Base-by-base conservation (phyloP, 306 rosid genomes). In the Senna siamea region DNA sequence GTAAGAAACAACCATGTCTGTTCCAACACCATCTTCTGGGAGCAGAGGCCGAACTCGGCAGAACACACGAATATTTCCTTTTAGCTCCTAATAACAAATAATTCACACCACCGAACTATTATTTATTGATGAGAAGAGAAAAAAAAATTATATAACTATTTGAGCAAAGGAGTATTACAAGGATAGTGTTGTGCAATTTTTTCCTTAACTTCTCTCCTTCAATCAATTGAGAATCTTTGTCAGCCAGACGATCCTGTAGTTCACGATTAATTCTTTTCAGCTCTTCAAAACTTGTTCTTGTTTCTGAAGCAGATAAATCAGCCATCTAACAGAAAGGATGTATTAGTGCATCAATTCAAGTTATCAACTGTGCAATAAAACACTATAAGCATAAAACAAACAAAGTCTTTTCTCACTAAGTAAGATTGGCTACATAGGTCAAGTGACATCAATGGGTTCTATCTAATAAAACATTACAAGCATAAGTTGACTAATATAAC, bases 1-100 rank as follows among this genome's bases (percentile, higher is more conserved):
- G 81, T 83, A 95, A 52, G 98, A 85, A 67, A 95, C 73, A 28
- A 82, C 90, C 55, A 85, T 69, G 30, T 92, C 89, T 1, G 90
- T 58, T 65, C 85, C 91, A n/a, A 66, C 70, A 70, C 87, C 81
- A 62, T 95, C 99, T 20, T 95, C 97, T 14, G 98, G 92, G 64
- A 92, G 84, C 79, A 90, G 75, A 22, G 99, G 98, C 14, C 99
- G 91, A 43, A 95, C 97, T 26, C 98, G 93, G 66, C 98, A 93
- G 64, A 95, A 95, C 3, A 95, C 99, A 7, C 99, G 88, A 66
- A 95, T 95, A 72, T 95, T 95, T 54, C 99, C 99, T 86, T 95
- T 95, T 9, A 95, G 73, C 78, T 95, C 99, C 99, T 95, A 56
- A 28, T 19, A 67, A 11, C 9, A 54, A 38, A 78, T 54, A 70